Percentiles rank a stretch among this genome's conserved stretches.
These are phyloP conservation scores for Cercospora brassicicola DNA, from an alignment of 2,329 filamentous ascomycete species.

Conservation along the genomic window DNA sequence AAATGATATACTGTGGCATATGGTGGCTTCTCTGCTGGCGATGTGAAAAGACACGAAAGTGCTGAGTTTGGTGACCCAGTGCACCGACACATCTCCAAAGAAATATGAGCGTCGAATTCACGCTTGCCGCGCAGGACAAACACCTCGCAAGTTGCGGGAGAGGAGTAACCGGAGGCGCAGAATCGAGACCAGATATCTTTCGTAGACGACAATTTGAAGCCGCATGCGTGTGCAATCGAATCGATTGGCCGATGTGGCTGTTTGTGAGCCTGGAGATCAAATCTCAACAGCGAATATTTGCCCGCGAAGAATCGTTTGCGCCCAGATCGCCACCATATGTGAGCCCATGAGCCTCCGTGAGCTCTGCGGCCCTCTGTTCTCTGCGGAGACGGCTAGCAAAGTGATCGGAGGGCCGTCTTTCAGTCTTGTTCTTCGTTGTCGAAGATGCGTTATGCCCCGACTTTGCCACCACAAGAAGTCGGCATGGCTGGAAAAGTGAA, in stretches of 20 bases:
- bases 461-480: not conserved
- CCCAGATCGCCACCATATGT: not conserved
- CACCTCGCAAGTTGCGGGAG: not conserved
- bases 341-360: not conserved
- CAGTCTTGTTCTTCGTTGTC: not conserved
- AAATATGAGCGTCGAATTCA: not conserved
- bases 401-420: not conserved
- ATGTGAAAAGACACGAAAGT: not conserved
- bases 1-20: not conserved
- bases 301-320: not conserved
- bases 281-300: not conserved
- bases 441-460: not conserved
- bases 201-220: not conserved
- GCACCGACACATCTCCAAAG: not conserved
- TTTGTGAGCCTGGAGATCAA: not conserved
- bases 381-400: not conserved
- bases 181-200: not conserved
- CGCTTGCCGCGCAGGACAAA: not conserved
- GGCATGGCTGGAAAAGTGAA: not conserved
- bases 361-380: not conserved
- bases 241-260: not conserved
- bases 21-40: not conserved
- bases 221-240: not conserved
- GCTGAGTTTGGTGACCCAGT: not conserved
- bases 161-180: not conserved